These are phyloP conservation scores for Ophiocordyceps polyrhachis-furcata DNA, from an alignment of 2,329 filamentous ascomycete species.

Conservation along the genomic window DNA sequence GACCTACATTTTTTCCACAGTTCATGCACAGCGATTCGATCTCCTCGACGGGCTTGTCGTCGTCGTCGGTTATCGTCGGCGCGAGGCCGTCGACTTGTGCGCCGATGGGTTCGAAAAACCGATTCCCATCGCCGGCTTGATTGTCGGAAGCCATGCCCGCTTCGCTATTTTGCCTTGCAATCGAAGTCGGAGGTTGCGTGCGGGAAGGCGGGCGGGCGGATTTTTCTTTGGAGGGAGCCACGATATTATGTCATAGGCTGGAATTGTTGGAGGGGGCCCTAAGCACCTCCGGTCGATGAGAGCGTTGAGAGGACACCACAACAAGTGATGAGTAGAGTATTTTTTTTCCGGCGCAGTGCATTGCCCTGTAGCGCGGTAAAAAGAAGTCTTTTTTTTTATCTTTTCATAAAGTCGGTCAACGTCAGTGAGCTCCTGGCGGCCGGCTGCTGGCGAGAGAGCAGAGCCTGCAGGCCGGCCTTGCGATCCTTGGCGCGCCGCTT, in stretches of 20 bases:
- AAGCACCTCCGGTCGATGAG: not conserved
- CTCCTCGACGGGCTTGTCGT: conserved; percentile 41
- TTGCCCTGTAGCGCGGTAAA: not conserved
- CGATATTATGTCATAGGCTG: not conserved
- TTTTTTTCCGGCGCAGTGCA: no score
- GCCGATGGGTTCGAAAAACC: conserved; percentile 44
- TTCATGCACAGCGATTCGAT: conserved; percentile 76
- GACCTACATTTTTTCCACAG: conserved; percentile 54
- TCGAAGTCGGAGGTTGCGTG: conserved; percentile 4
- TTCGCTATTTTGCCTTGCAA: not conserved
- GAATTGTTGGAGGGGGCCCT: not conserved
- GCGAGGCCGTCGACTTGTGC: conserved; percentile 37
- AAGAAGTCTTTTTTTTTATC: no score
- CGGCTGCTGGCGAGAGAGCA: conserved; percentile 35
- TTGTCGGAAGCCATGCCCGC: conserved; percentile 9
- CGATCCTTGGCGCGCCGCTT: conserved; percentile 47
- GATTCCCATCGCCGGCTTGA: conserved; percentile 16
- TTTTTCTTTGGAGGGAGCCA: conserved; percentile 1
- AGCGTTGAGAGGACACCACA: not conserved
- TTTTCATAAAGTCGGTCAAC: conserved; percentile 35
- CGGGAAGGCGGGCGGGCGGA: conserved; percentile 6
- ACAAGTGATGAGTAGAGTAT: not conserved
- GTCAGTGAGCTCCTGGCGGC: conserved; percentile 25
- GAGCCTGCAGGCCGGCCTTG: conserved; percentile 46
- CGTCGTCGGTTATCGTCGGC: conserved; percentile 18